A percentile compares a stretch with the other conserved stretches of the same genome.
phyloP scores from a whole-genome alignment of 1,139 yeast genomes.

The Yamadazyma blattariae region DNA sequence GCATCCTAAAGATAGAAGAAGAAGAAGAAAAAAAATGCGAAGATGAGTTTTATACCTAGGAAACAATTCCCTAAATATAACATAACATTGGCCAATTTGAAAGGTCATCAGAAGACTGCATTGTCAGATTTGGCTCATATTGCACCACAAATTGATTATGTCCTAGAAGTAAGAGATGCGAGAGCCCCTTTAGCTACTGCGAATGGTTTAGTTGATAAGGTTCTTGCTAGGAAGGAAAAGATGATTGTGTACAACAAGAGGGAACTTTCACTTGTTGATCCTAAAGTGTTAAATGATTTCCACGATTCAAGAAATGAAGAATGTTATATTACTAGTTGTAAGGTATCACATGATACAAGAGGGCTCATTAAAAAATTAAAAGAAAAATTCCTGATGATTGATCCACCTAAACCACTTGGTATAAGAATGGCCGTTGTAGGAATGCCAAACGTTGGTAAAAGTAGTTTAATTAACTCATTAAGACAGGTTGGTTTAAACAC shows the following conservation, averaged over 20 bases:
- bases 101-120: constrained; percentile 89
- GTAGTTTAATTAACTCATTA: constrained; percentile 78
- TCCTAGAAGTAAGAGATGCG: constrained; percentile 82
- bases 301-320: constrained; percentile 49
- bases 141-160: constrained; percentile 77
- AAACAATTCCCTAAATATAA: constrained; percentile 63
- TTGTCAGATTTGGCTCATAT: constrained; percentile 64
- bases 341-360: constrained; percentile 49
- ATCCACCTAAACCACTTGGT: constrained; percentile 81
- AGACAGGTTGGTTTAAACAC: constrained; percentile 50
- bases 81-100: constrained; percentile 73
- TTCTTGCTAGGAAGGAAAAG: constrained; percentile 57
- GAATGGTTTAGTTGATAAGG: constrained; percentile 74
- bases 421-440: constrained; percentile 77
- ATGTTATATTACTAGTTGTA: constrained; percentile 61
- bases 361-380: constrained; percentile 50
- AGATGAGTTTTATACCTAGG: constrained; percentile 35
- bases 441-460: constrained; percentile 98
- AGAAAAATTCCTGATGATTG: constrained; percentile 40
- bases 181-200: constrained; percentile 86
- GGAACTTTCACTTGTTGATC: constrained; percentile 44
- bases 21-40: constrained; percentile 1
- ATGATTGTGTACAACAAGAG: constrained; percentile 67
- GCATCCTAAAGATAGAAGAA: constrained; percentile 51
- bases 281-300: constrained; percentile 46